Evolutionary conservation across 306 rosid species (phyloP), one percentile per base, ranked within the genome.

Genomic region (Oemleria cerasiformis): DNA sequence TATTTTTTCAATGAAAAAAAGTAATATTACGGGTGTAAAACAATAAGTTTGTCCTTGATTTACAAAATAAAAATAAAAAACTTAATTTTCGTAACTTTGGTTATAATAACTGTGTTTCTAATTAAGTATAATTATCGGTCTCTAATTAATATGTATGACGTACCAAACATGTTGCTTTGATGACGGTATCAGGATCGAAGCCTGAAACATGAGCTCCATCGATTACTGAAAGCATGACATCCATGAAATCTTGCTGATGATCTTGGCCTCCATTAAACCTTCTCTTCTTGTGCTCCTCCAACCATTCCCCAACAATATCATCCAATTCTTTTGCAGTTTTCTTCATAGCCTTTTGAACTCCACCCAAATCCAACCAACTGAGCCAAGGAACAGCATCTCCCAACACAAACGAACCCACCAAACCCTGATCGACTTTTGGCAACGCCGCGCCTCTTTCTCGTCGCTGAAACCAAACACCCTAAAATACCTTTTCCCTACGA

Each of bases 381-480:
- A 84, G 81, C 43, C 19, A 81, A 38, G 88, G 88, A 56, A 81
- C 19, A 0, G 88, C 85, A 63, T 81, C 88, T 10, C 77, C 70
- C n/a, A 75, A 25, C 67, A 81, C 70, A 63, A 78, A 81, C 64
- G 48, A 3, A 4, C 86, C 82, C 34, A 19, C 1, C n/a, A 78
- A 15, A 9, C 86, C 47, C 73, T 68, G 3, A 73, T 7, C 8
- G 59, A 68, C 20, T 60, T 79, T 47, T 60, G 51, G 23, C 76
- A 65, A n/a, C 47, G 60, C 12, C 51, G 19, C 5, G 47, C 71
- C 54, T 53, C 71, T 16, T 77, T n/a, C 21, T 49, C 55, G 6
- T 55, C 45, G 12, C 1, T 50, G 12, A 25, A 50, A 11, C 41
- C 15, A 3, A 34, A 38, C 8, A 43, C 30, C 5, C 69, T 75